A percentile compares a stretch with the other conserved stretches of the same genome.
phyloP scores from a whole-genome alignment of 306 rosid species.

The Prunus padus region DNA sequence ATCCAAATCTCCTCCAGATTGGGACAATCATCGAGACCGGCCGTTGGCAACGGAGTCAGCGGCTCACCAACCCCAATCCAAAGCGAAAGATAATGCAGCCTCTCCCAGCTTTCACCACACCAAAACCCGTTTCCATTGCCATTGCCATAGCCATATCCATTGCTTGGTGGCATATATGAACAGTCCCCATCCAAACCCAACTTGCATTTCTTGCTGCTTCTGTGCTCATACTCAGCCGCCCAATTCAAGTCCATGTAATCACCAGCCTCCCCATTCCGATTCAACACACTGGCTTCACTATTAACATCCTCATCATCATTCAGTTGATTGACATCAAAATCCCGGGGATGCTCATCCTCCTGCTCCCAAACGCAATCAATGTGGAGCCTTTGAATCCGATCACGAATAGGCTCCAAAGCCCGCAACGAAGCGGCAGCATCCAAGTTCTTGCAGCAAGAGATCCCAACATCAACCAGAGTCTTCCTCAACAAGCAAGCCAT shows the following conservation, averaged over 20 bases:
- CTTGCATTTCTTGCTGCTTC: slow-evolving; percentile 53
- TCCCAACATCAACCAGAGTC: slow-evolving; percentile 60
- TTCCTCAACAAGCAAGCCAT: slow-evolving; percentile 52
- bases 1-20: slow-evolving; percentile 64
- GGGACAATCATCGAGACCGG: slow-evolving; percentile 78
- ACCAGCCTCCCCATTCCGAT: not conserved
- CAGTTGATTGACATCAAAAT: slow-evolving; percentile 37
- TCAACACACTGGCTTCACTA: not conserved
- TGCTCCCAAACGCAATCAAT: slow-evolving; percentile 79
- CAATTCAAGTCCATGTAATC: slow-evolving; percentile 29
- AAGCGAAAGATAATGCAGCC: slow-evolving; percentile 61
- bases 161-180: slow-evolving; percentile 25
- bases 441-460: slow-evolving; percentile 68
- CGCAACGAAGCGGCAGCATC: slow-evolving; percentile 49
- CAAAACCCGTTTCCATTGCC: slow-evolving; percentile 44
- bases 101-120: slow-evolving; percentile 58
- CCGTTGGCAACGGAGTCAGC: slow-evolving; percentile 58
- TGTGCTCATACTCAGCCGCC: slow-evolving; percentile 35
- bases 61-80: slow-evolving; percentile 85
- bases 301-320: slow-evolving; percentile 16
- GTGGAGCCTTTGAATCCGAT: slow-evolving; percentile 68
- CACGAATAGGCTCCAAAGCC: slow-evolving; percentile 70
- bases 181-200: slow-evolving; percentile 33
- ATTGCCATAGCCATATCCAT: slow-evolving; percentile 35
- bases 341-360: slow-evolving; percentile 16